These are phyloP conservation scores for Astrothelium macrocarpum DNA, from an alignment of 495 filamentous ascomycete genomes.

Conservation along the genomic window DNA sequence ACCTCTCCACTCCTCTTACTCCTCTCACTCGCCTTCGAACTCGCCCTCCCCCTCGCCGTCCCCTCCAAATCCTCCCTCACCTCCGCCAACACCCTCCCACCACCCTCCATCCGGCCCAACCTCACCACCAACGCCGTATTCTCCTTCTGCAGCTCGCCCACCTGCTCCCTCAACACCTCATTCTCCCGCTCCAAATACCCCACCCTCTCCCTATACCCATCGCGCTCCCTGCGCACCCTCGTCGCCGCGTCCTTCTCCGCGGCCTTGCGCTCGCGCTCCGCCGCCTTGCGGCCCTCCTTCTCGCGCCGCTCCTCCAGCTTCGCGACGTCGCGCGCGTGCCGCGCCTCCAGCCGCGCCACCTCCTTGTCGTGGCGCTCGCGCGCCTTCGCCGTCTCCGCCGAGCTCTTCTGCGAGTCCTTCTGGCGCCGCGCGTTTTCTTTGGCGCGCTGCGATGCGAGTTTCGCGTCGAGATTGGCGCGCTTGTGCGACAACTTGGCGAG, in stretches of 20 bases:
- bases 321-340: slow-evolving; percentile 50
- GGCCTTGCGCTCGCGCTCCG: slow-evolving; percentile 26
- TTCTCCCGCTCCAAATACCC: slow-evolving; percentile 30
- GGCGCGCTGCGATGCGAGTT: slow-evolving; percentile 44
- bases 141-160: slow-evolving; percentile 36
- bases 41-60: neutral
- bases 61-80: neutral
- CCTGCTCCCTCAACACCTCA: slow-evolving; percentile 27
- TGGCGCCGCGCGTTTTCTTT: slow-evolving; percentile 39
- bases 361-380: slow-evolving; percentile 52
- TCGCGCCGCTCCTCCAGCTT: slow-evolving; percentile 51
- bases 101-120: slow-evolving; percentile 39
- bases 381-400: slow-evolving; percentile 36
- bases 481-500: slow-evolving; percentile 63
- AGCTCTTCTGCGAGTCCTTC: slow-evolving; percentile 35
- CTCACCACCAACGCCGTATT: slow-evolving; percentile 41
- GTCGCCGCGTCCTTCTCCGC: slow-evolving; percentile 26
- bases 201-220: slow-evolving; percentile 27
- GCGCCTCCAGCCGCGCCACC: slow-evolving; percentile 53
- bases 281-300: slow-evolving; percentile 29
- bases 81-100: slow-evolving; percentile 2
- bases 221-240: slow-evolving; percentile 26
- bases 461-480: slow-evolving; percentile 59
- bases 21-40: slow-evolving; percentile 3
- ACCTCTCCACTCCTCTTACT: slow-evolving; percentile 17